These are phyloP conservation scores for Clonostachys chloroleuca DNA, from an alignment of 2,329 filamentous ascomycete genomes.

Conservation along the genomic window DNA sequence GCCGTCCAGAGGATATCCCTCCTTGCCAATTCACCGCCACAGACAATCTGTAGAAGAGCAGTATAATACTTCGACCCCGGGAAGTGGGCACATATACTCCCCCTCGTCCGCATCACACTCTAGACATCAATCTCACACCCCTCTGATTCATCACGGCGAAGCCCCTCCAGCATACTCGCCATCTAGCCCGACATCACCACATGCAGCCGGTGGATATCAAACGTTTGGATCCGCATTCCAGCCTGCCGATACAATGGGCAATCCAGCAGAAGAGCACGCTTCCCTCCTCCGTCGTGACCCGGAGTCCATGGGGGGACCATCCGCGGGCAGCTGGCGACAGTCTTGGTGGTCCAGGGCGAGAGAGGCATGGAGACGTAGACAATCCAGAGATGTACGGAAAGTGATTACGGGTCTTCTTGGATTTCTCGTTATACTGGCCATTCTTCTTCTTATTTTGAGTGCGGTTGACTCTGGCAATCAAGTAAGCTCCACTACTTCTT, in stretches of 20 bases:
- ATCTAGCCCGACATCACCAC: conserved; percentile 19
- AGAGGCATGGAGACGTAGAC: conserved; percentile 5
- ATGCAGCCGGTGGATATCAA: conserved; percentile 29
- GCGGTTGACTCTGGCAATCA: no score
- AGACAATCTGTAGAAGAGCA: conserved; percentile 15
- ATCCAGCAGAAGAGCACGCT: conserved; percentile 32
- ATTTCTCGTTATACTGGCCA: no score
- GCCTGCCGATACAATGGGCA: conserved; percentile 29
- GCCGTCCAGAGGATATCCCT: conserved; percentile 3
- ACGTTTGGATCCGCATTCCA: conserved; percentile 27
- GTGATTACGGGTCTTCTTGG: no score
- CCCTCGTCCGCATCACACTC: no score
- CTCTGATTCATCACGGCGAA: conserved; percentile 17
- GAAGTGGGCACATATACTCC: no score
- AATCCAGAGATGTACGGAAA: conserved; percentile 1
- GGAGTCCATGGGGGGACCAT: conserved; percentile 37
- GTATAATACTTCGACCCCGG: conserved; percentile 1
- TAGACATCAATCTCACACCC: no score
- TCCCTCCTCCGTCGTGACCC: conserved; percentile 32
- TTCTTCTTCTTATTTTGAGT: no score
- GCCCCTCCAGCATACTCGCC: conserved; percentile 47
- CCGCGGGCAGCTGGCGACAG: conserved; percentile 11
- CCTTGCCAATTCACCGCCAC: conserved; percentile 7
- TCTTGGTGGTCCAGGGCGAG: conserved; percentile 22
- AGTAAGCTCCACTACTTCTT: no score